phyloP scores from a whole-genome alignment of 1,139 yeast genomes.

The Lodderomyces elongisporus region DNA sequence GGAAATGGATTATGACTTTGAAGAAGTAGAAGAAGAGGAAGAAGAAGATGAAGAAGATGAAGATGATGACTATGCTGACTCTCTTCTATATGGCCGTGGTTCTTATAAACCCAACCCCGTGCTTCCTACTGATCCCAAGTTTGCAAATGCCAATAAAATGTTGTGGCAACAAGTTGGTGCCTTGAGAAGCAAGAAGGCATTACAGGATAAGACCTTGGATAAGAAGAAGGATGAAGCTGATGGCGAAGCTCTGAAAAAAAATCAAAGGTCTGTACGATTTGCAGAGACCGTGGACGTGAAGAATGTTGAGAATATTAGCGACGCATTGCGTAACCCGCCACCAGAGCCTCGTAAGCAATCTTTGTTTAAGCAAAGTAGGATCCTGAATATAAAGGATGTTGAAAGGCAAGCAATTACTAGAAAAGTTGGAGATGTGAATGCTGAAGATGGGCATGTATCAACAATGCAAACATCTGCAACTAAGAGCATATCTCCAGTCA shows the following conservation, averaged over 20 bases:
- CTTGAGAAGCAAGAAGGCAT: conserved; percentile 15
- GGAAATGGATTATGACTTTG: conserved; percentile 33
- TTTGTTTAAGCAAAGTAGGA: conserved; percentile 14
- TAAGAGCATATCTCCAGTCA: conserved; percentile 3
- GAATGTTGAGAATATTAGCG: conserved; percentile 55
- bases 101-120: background rate
- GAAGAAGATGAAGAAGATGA: conserved; percentile 27
- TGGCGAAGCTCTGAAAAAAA: conserved; percentile 5
- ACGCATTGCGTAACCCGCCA: conserved; percentile 28
- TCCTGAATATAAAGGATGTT: too few species aligned
- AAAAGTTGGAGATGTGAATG: conserved; percentile 2
- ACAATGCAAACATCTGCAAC: background rate
- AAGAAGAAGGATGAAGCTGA: conserved; percentile 4
- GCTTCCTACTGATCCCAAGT: conserved; percentile 5
- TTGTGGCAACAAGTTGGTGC: conserved; percentile 30
- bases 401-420: too few species aligned
- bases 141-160: conserved; percentile 12
- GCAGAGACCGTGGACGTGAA: conserved; percentile 49
- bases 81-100: conserved; percentile 11
- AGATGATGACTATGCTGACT: conserved; percentile 19
- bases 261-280: conserved; percentile 50
- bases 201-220: conserved; percentile 1
- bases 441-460: conserved; percentile 3
- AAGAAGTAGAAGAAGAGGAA: conserved; percentile 19
- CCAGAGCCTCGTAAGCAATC: conserved; percentile 10